Percentiles rank a stretch among this genome's conserved stretches.
These are phyloP conservation scores for Myrica gale DNA, from an alignment of 306 rosid species.

Conservation along the genomic window DNA sequence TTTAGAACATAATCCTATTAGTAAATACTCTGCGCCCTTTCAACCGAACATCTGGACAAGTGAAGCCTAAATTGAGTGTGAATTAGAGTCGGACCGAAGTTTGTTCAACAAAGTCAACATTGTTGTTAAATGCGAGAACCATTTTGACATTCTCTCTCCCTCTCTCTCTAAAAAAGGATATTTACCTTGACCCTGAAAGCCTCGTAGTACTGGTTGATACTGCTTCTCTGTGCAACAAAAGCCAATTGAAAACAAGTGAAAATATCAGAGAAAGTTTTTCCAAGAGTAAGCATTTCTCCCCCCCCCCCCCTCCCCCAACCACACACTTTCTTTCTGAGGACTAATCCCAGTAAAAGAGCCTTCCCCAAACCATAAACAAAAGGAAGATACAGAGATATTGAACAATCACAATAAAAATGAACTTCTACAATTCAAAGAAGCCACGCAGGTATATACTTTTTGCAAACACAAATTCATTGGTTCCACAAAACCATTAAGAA, in stretches of 20 bases:
- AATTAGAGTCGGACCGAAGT: not conserved
- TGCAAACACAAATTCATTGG: not conserved
- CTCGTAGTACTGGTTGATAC: constrained; percentile 45
- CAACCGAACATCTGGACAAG: not conserved
- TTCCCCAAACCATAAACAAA: constrained; percentile 3
- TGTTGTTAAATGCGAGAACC: not conserved
- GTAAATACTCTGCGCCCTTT: not conserved
- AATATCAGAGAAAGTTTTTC: not conserved
- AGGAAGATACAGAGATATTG: not conserved
- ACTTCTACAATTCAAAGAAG: not conserved
- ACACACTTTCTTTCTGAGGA: not conserved
- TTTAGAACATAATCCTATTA: not conserved
- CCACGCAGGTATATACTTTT: not conserved
- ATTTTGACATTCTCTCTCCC: not conserved
- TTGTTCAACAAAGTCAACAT: constrained; percentile 3
- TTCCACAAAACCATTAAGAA: not conserved
- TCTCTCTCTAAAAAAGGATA: not conserved
- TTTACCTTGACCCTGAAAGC: constrained; percentile 43
- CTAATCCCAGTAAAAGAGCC: not conserved
- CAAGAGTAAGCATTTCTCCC: not conserved
- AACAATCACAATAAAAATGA: not conserved
- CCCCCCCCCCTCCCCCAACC: not conserved
- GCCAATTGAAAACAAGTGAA: not conserved
- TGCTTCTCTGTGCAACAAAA: constrained; percentile 56
- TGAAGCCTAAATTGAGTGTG: not conserved